phyloP scores from a whole-genome alignment of 345 rosid species.

The Gynandropsis gynandra region DNA sequence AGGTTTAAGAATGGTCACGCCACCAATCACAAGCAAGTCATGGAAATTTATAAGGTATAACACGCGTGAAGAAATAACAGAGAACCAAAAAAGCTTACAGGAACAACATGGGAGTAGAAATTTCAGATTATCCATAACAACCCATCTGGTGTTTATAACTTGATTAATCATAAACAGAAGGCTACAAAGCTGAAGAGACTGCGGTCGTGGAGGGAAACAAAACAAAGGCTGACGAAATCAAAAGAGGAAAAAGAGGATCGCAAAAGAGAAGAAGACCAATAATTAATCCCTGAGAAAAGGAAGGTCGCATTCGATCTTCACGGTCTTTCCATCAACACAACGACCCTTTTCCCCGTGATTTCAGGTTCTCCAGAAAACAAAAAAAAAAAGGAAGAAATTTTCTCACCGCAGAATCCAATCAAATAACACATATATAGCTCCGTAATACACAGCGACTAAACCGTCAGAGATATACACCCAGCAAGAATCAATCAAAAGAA shows the following conservation, averaged over 20 bases:
- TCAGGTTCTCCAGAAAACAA: slow-evolving; percentile 19
- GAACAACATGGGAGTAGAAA: slow-evolving; percentile 2
- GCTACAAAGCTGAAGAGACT: slow-evolving; percentile 3
- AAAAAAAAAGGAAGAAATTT: background rate
- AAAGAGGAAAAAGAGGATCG: slow-evolving; percentile 14
- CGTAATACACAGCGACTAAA: background rate
- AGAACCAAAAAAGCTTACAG: slow-evolving; percentile 7
- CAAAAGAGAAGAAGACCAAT: slow-evolving; percentile 18
- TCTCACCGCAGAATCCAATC: background rate
- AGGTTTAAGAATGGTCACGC: background rate
- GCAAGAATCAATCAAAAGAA: too few relatives aligned
- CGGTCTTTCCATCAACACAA: slow-evolving; percentile 28
- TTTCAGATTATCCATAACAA: too few relatives aligned
- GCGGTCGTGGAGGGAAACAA: background rate
- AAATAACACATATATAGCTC: background rate
- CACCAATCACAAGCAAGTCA: background rate
- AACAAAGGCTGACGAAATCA: slow-evolving; percentile 7
- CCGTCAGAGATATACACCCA: too few relatives aligned
- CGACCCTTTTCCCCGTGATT: slow-evolving; percentile 22
- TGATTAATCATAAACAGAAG: slow-evolving; percentile 9
- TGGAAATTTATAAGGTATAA: background rate
- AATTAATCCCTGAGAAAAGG: background rate
- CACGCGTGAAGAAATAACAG: background rate
- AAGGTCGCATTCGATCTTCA: slow-evolving; percentile 22
- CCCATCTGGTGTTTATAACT: slow-evolving; percentile 1